Evolutionary conservation across 768 basidiomycete species (phyloP).

Genomic region (Macrolepiota dolichaula): DNA sequence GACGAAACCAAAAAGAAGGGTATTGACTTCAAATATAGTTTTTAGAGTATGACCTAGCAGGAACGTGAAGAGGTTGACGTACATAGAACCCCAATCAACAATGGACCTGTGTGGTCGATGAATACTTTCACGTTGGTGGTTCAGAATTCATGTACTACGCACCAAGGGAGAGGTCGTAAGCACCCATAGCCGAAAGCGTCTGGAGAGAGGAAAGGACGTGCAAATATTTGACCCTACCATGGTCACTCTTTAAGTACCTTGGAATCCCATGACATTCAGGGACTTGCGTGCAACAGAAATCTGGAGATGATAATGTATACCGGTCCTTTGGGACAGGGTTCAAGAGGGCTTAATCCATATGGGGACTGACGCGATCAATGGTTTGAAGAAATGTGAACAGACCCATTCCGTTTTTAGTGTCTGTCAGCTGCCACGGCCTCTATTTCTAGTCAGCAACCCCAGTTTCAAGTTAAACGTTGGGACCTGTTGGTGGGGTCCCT

Average conservation of each 20-base stretch:
- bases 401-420: no score
- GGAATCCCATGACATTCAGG: background rate
- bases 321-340: background rate
- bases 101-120: background rate
- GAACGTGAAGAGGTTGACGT: background rate
- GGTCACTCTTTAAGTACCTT: background rate
- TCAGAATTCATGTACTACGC: background rate
- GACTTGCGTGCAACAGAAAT: background rate
- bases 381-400: no score
- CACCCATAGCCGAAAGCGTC: background rate
- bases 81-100: background rate
- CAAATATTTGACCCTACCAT: background rate
- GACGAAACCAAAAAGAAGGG: slow-evolving; percentile 9
- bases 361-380: no score
- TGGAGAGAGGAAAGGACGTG: background rate
- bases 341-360: background rate
- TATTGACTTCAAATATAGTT: slow-evolving; percentile 1
- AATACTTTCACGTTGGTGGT: background rate
- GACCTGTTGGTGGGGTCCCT: no score
- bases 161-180: background rate
- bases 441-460: no score
- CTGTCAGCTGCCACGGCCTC: no score
- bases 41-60: background rate
- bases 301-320: background rate
- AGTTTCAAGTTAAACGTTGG: no score